These are phyloP conservation scores for Goffeauzyma gilvescens DNA, from an alignment of 768 basidiomycete species.

Conservation along the genomic window DNA sequence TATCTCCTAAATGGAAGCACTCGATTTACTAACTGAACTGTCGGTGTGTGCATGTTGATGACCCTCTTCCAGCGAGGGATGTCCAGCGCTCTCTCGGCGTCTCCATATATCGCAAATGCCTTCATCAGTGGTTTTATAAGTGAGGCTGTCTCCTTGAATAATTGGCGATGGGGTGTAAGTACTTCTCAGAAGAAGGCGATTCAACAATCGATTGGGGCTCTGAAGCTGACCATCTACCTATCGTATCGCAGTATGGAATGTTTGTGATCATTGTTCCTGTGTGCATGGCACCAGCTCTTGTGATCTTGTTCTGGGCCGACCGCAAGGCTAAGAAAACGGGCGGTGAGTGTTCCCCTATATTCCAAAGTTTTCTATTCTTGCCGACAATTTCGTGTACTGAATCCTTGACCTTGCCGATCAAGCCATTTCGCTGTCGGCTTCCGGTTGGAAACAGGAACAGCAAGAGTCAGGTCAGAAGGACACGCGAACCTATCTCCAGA, in stretches of 20 bases:
- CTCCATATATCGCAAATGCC: constrained; percentile 24
- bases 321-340: constrained; percentile 18
- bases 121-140: constrained; percentile 26
- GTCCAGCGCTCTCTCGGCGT: constrained; percentile 17
- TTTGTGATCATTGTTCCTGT: constrained; percentile 27
- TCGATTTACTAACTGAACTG: too few relatives aligned
- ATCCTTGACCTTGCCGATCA: too few relatives aligned
- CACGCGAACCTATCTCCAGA: constrained; percentile 8
- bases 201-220: neutral
- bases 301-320: constrained; percentile 26
- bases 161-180: constrained; percentile 31
- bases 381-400: neutral
- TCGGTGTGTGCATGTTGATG: too few relatives aligned
- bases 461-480: constrained; percentile 2
- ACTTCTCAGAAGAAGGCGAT: constrained; percentile 4
- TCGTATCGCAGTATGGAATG: constrained; percentile 26
- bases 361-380: neutral
- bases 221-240: neutral
- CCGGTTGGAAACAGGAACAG: constrained; percentile 14
- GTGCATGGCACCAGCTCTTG: constrained; percentile 18
- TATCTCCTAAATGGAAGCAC: too few relatives aligned
- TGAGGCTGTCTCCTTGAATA: constrained; percentile 14
- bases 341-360: too few relatives aligned
- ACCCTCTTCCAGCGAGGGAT: too few relatives aligned
- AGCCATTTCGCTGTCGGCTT: constrained; percentile 18